These are phyloP conservation scores for Oryza nivara DNA, from an alignment of 176 grass and related monocot genomes.

Conservation along the genomic window DNA sequence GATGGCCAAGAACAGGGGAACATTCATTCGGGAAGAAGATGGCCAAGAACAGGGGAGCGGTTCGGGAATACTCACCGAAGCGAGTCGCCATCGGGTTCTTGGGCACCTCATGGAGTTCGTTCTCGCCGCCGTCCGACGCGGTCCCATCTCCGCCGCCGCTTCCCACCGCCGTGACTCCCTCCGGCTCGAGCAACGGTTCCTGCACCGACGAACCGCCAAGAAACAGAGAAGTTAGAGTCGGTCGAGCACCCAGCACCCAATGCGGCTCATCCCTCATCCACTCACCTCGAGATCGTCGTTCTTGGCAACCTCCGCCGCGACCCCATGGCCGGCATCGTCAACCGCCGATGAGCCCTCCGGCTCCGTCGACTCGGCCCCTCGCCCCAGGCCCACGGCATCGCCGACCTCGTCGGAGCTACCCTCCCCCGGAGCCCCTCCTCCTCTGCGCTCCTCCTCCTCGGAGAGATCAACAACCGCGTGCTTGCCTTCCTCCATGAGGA, in stretches of 20 bases:
- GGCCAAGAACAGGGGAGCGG: neutral
- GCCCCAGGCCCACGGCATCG: neutral
- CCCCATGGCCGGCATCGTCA: too few species aligned
- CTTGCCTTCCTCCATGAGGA: slow-evolving; percentile 28
- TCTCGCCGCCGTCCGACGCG: neutral
- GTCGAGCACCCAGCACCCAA: neutral
- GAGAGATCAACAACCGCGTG: neutral
- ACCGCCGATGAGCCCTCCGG: neutral
- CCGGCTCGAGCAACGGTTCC: neutral
- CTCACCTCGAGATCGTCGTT: neutral
- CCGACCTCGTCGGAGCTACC: neutral
- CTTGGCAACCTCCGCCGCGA: neutral
- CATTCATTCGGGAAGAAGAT: too few species aligned
- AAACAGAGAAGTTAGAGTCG: neutral
- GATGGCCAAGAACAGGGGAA: neutral
- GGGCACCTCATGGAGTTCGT: neutral
- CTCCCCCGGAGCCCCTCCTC: neutral
- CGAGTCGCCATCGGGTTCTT: neutral
- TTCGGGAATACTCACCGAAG: slow-evolving; percentile 20
- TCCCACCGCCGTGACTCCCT: neutral
- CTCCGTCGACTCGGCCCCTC: neutral
- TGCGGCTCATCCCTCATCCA: too few species aligned
- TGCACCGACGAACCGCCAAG: slow-evolving; percentile 22
- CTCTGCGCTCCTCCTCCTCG: neutral
- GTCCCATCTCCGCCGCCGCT: neutral